Evolutionary conservation across 176 grass and related monocot genomes (phyloP).

Genomic region (Cenchrus purpureus): DNA sequence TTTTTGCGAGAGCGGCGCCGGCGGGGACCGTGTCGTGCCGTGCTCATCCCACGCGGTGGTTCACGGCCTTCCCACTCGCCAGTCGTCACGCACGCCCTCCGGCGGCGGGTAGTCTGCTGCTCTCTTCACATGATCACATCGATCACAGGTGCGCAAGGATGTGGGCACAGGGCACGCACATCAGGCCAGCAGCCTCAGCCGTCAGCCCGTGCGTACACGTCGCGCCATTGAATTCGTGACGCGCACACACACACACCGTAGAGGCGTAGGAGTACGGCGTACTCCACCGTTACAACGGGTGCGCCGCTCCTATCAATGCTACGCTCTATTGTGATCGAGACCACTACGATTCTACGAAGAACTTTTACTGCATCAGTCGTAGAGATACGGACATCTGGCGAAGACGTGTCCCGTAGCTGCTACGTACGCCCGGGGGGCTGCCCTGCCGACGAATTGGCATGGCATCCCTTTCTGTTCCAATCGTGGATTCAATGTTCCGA

Average conservation of each 20-base stretch:
- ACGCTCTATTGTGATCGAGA: too few relatives aligned
- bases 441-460: background rate
- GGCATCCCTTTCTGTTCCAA: background rate
- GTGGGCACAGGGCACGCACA: too few relatives aligned
- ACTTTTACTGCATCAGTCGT: too few relatives aligned
- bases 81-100: background rate
- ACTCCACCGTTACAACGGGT: background rate
- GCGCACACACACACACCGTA: background rate
- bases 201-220: background rate
- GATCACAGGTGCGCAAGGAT: background rate
- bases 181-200: background rate
- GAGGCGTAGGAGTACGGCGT: background rate
- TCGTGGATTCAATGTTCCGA: background rate
- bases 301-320: conserved; percentile 2
- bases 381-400: too few relatives aligned
- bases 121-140: background rate
- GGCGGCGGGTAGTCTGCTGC: background rate
- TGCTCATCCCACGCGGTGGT: background rate
- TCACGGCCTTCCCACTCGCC: background rate
- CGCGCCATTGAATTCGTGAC: conserved; percentile 12
- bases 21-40: background rate
- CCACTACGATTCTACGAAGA: background rate
- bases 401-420: too few relatives aligned
- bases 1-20: background rate
- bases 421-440: too few relatives aligned